Evolutionary conservation across 1,284 basidiomycete genomes (phyloP).

Genomic region (Ceratobasidium sp.): DNA sequence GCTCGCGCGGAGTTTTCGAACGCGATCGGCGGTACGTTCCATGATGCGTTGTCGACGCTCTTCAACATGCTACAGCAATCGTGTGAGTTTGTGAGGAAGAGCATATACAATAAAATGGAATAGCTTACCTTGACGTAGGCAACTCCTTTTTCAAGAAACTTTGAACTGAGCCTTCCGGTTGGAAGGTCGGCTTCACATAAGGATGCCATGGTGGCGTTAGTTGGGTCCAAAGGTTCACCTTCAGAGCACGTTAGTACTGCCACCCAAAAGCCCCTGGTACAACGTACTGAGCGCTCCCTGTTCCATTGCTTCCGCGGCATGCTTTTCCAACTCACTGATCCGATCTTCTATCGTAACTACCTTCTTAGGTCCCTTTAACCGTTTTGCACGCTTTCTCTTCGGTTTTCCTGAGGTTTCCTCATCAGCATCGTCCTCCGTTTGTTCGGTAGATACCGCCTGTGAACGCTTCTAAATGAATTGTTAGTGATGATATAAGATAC

Average conservation of each 20-base stretch:
- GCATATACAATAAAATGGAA: too few species aligned
- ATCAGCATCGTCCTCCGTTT: constrained; percentile 1
- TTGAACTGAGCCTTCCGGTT: constrained; percentile 14
- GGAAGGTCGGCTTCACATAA: constrained; percentile 33
- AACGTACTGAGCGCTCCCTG: constrained; percentile 2
- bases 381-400: constrained; percentile 18
- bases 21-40: constrained; percentile 33
- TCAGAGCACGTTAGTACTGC: not conserved
- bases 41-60: constrained; percentile 28
- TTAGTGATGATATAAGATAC: not conserved
- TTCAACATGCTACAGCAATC: constrained; percentile 31
- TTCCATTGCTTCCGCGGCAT: constrained; percentile 11
- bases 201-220: constrained; percentile 35
- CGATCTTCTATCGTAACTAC: constrained; percentile 8
- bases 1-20: constrained; percentile 15
- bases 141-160: constrained; percentile 36
- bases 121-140: constrained; percentile 29
- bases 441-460: not conserved
- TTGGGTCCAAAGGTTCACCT: constrained; percentile 32
- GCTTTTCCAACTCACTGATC: constrained; percentile 18
- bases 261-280: not conserved
- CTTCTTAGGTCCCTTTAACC: not conserved
- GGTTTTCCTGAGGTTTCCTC: not conserved
- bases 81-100: too few species aligned
- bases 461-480: not conserved